These are phyloP conservation scores for Blastocystis sp. DNA, from an alignment of 352 stramenopile genomes.

Conservation along the genomic window DNA sequence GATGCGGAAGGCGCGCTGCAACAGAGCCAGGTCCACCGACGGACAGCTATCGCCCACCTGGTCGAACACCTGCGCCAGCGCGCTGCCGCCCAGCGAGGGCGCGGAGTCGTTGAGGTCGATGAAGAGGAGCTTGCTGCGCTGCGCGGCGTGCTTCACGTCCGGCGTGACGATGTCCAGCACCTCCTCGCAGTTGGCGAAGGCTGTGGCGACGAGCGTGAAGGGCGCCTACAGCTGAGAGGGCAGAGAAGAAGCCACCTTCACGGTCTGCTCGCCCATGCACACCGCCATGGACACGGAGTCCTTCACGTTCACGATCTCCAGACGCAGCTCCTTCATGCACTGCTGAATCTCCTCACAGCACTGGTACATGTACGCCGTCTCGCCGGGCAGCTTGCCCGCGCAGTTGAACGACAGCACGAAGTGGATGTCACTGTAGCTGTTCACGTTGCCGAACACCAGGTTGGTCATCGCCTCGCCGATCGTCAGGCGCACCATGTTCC, in stretches of 20 bases:
- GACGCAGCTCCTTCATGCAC: slow-evolving; percentile 89
- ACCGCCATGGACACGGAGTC: slow-evolving; percentile 98
- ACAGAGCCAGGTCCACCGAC: slow-evolving; percentile 84
- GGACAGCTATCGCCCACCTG: slow-evolving; percentile 80
- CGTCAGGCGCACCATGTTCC: slow-evolving; percentile 89
- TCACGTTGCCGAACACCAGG: slow-evolving; percentile 91
- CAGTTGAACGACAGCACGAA: slow-evolving; percentile 99
- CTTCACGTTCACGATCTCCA: slow-evolving; percentile 96
- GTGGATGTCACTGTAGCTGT: slow-evolving; percentile 91
- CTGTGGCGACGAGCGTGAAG: slow-evolving; percentile 92
- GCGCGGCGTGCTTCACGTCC: slow-evolving; percentile 85
- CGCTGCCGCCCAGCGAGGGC: slow-evolving; percentile 85
- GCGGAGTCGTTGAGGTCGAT: slow-evolving; percentile 85
- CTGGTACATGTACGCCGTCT: slow-evolving; percentile 96
- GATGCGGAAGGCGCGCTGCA: slow-evolving; percentile 79
- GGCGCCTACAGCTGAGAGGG: slow-evolving; percentile 75
- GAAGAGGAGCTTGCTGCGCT: slow-evolving; percentile 84
- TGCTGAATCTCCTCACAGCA: slow-evolving; percentile 89
- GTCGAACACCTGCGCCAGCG: slow-evolving; percentile 85
- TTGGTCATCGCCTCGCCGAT: slow-evolving; percentile 97
- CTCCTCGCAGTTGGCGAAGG: slow-evolving; percentile 92
- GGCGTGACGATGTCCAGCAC: slow-evolving; percentile 93
- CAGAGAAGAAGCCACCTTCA: slow-evolving; percentile 78
- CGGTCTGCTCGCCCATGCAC: slow-evolving; percentile 83
- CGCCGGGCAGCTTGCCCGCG: slow-evolving; percentile 94